Conservation (phyloP, 805 yeast species). For the Starmerella gropengiesseri region DNA sequence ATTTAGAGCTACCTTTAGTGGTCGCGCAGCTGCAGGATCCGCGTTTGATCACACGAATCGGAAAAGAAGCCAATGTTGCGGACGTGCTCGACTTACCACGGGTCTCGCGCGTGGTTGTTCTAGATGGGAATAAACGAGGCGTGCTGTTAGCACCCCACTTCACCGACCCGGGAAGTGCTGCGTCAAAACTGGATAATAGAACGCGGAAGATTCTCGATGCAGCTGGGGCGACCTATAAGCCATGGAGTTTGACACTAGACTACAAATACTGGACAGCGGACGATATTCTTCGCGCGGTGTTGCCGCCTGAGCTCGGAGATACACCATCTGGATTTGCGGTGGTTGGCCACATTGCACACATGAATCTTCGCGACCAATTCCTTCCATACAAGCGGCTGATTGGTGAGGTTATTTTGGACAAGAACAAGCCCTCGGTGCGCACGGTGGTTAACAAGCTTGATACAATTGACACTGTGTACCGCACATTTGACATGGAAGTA, state of each 20-base stretch:
- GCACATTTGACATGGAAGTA: constrained; percentile 90
- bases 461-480: constrained; percentile 71
- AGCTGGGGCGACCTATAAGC: constrained; percentile 38
- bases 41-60: constrained; percentile 45
- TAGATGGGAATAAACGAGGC: constrained; percentile 35
- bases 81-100: constrained; percentile 65
- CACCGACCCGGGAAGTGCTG: constrained; percentile 27
- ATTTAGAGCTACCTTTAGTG: constrained; percentile 45
- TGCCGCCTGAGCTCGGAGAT: constrained; percentile 66
- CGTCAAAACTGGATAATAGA: constrained; percentile 32
- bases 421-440: constrained; percentile 50
- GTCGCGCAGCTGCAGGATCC: constrained; percentile 66
- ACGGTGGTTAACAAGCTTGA: constrained; percentile 91
- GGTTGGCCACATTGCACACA: constrained; percentile 92
- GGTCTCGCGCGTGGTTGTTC: constrained; percentile 54
- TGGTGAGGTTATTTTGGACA: constrained; percentile 84
- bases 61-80: constrained; percentile 39
- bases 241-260: constrained; percentile 47
- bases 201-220: constrained; percentile 40
- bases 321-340: constrained; percentile 84
- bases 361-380: constrained; percentile 74
- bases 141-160: constrained; percentile 46
- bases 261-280: constrained; percentile 85
- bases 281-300: constrained; percentile 63
- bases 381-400: constrained; percentile 70